A percentile compares a stretch with the other conserved stretches of the same genome.
These are phyloP conservation scores for Barnettozyma salicaria DNA, from an alignment of 805 yeast genomes.

Conservation along the genomic window DNA sequence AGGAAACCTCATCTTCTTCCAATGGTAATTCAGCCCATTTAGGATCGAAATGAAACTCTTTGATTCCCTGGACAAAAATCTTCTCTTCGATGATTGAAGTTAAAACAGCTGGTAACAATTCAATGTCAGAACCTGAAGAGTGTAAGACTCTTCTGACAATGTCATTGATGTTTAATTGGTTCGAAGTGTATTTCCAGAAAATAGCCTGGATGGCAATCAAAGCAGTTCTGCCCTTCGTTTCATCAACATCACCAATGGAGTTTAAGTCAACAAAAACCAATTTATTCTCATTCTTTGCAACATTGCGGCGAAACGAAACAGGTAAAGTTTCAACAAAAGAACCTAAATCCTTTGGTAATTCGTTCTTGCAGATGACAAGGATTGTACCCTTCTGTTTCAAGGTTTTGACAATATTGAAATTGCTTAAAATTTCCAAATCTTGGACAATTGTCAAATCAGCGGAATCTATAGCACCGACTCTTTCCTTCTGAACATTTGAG, in stretches of 20 bases:
- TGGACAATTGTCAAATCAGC: slow-evolving; percentile 66
- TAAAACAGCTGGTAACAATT: slow-evolving; percentile 66
- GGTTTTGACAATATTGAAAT: slow-evolving; percentile 57
- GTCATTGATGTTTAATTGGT: slow-evolving; percentile 51
- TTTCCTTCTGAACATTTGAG: slow-evolving; percentile 18
- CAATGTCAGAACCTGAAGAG: slow-evolving; percentile 78
- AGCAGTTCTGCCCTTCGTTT: slow-evolving; percentile 69
- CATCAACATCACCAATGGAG: slow-evolving; percentile 57
- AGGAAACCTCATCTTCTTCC: slow-evolving; percentile 32
- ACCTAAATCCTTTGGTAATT: slow-evolving; percentile 33
- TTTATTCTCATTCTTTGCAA: slow-evolving; percentile 46
- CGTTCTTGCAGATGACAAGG: slow-evolving; percentile 37
- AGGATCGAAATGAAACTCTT: slow-evolving; percentile 29
- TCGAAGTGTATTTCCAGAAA: slow-evolving; percentile 69
- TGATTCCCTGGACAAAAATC: slow-evolving; percentile 40
- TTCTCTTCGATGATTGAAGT: slow-evolving; percentile 54
- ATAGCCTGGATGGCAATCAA: slow-evolving; percentile 73
- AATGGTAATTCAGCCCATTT: slow-evolving; percentile 24
- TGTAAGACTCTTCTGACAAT: slow-evolving; percentile 73
- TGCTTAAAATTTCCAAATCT: slow-evolving; percentile 45
- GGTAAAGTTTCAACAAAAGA: slow-evolving; percentile 52
- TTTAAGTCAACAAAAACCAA: slow-evolving; percentile 58
- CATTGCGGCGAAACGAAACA: slow-evolving; percentile 41
- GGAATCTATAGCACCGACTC: slow-evolving; percentile 38
- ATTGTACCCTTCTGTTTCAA: slow-evolving; percentile 52